phyloP scores from a whole-genome alignment of 148 eudicot species.

The Oxyria digyna region DNA sequence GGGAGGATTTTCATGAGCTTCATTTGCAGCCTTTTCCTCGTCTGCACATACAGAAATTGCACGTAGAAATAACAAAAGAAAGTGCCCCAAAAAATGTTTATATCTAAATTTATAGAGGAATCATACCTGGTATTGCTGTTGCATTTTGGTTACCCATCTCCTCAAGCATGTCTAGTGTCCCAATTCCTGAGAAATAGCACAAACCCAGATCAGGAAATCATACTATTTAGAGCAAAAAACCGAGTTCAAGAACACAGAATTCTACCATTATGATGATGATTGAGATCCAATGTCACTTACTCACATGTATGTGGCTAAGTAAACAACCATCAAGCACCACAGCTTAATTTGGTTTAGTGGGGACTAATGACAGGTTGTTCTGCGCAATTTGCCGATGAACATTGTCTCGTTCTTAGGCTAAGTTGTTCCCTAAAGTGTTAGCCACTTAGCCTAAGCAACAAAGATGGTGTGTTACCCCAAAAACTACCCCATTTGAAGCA shows the following conservation, averaged over 20 bases:
- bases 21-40: neutral
- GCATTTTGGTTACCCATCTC: slow-evolving; percentile 3
- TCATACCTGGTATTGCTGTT: neutral
- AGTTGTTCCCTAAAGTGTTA: neutral
- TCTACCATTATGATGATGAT: neutral
- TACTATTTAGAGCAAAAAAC: neutral
- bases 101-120: neutral
- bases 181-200: too few species aligned
- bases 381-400: neutral
- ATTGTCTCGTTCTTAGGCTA: neutral
- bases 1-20: neutral
- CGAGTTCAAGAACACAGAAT: neutral
- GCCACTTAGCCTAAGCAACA: neutral
- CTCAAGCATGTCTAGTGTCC: neutral
- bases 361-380: slow-evolving; percentile 2
- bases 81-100: neutral
- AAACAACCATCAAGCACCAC: neutral
- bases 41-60: neutral
- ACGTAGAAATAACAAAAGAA: neutral
- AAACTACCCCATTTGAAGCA: neutral
- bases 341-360: neutral
- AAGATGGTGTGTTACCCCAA: neutral
- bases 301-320: neutral
- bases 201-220: neutral
- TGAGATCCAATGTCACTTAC: neutral